Evolutionary conservation across 1,284 basidiomycete genomes (phyloP).

Genomic region (Trametes versicolor): DNA sequence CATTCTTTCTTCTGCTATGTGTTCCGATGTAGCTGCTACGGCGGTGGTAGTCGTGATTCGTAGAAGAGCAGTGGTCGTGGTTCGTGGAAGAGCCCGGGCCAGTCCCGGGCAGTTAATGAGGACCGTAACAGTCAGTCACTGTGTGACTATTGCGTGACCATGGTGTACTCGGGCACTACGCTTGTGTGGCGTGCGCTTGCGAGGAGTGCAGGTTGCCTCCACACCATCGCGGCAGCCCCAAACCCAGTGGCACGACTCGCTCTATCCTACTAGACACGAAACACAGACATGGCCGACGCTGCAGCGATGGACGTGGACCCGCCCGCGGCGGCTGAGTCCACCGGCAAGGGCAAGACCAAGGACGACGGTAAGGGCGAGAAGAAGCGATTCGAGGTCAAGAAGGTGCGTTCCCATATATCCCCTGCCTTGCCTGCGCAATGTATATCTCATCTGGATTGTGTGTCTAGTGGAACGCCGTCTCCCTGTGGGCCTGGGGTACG

Average conservation of each 20-base stretch:
- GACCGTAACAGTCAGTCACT: constrained; percentile 20
- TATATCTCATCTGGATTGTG: constrained; percentile 10
- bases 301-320: constrained; percentile 79
- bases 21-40: no score
- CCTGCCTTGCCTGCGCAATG: not conserved
- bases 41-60: not conserved
- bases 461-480: constrained; percentile 94
- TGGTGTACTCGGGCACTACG: constrained; percentile 19
- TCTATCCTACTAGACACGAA: constrained; percentile 6
- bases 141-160: constrained; percentile 6
- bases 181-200: constrained; percentile 6
- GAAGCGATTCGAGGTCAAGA: constrained; percentile 94
- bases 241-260: constrained; percentile 4
- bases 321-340: constrained; percentile 51
- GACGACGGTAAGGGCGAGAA: constrained; percentile 67
- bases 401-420: constrained; percentile 61
- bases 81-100: not conserved
- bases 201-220: constrained; percentile 28
- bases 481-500: constrained; percentile 96
- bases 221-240: constrained; percentile 22
- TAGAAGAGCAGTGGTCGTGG: not conserved
- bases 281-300: constrained; percentile 60
- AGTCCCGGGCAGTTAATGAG: not conserved
- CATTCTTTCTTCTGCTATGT: constrained; percentile 26
- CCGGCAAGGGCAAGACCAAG: constrained; percentile 59